Evolutionary conservation across 106 monocot genomes (phyloP), one percentile per base, ranked within the genome.

Genomic region (Dendrobium nobile): DNA sequence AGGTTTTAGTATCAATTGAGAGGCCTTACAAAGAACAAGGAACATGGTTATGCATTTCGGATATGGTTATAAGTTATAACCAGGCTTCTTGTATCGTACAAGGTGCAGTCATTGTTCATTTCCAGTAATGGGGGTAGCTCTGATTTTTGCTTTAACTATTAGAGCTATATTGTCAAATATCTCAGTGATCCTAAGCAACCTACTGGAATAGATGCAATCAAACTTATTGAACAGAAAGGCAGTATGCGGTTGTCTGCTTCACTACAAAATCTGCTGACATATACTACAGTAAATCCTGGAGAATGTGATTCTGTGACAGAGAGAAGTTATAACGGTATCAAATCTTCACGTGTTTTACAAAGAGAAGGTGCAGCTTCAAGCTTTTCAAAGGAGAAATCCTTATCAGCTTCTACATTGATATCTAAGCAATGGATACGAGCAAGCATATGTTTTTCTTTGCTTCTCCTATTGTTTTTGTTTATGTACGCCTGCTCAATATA

Each of bases 361-460:
- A 92, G 86, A 82, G 88, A 93, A 61, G 87, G 84, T 56, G 58
- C 61, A 41, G 78, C 82, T 28, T 82, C 88, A 40, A 92, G 88
- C 82, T 94, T 94, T 86, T 97, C 97, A 47, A 97, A 97, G 86
- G 94, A 92, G 81, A 92, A 88, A 84, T 72, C 89, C 24, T 81
- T 79, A 43, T 55, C 86, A 11, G 31, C 85, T 44, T 73, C 81
- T 43, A 81, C 87, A 56, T 82, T 83, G 18, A 84, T 26, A 79
- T 47, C 89, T 70, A 95, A 85, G 82, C 92, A 87, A 87, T 88
- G 85, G 80, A 43, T 78, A 59, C 28, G 87, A 18, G 82, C 79
- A 19, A 51, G 40, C 55, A 15, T 82, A 68, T 59, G 78, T 81
- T 19, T 82, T 78, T 6, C 82, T 45, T 78, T 79, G 41, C 9